Evolutionary conservation across 106 monocot genomes (phyloP).

Genomic region (Acorus gramineus): DNA sequence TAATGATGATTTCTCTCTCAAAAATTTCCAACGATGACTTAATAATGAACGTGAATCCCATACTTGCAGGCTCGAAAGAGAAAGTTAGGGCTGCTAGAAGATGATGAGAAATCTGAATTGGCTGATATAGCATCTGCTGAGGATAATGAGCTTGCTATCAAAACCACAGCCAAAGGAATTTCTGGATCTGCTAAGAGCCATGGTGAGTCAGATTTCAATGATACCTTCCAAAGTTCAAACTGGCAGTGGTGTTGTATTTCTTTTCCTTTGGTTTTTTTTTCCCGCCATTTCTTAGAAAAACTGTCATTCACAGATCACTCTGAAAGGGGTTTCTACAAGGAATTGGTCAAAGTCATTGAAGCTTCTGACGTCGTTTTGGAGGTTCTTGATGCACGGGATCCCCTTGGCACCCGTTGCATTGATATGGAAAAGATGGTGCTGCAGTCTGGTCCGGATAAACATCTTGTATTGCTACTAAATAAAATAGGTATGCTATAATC

Average conservation of each 20-base stretch:
- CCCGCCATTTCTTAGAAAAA: not conserved
- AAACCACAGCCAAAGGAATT: constrained; percentile 16
- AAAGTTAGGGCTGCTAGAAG: not conserved
- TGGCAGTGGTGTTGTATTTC: not conserved
- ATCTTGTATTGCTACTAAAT: constrained; percentile 83
- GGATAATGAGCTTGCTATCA: constrained; percentile 12
- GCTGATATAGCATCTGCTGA: not conserved
- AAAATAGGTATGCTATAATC: constrained; percentile 62
- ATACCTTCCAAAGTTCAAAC: not conserved
- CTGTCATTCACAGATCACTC: constrained; percentile 62
- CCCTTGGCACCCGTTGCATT: constrained; percentile 82
- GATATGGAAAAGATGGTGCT: constrained; percentile 91
- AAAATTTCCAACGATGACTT: too few species aligned
- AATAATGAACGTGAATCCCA: too few species aligned
- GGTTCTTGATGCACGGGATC: constrained; percentile 96
- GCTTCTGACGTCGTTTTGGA: constrained; percentile 95
- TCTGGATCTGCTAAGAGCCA: constrained; percentile 24
- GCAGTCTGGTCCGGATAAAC: constrained; percentile 81
- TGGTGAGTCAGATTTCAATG: constrained; percentile 24
- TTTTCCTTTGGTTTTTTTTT: not conserved
- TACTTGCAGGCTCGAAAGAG: not conserved
- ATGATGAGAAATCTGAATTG: not conserved
- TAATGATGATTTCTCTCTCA: too few species aligned
- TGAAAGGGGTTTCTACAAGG: constrained; percentile 90
- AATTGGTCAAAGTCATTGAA: constrained; percentile 89